Evolutionary conservation across 768 basidiomycete genomes (phyloP).

Genomic region (Flagelloscypha sp.): DNA sequence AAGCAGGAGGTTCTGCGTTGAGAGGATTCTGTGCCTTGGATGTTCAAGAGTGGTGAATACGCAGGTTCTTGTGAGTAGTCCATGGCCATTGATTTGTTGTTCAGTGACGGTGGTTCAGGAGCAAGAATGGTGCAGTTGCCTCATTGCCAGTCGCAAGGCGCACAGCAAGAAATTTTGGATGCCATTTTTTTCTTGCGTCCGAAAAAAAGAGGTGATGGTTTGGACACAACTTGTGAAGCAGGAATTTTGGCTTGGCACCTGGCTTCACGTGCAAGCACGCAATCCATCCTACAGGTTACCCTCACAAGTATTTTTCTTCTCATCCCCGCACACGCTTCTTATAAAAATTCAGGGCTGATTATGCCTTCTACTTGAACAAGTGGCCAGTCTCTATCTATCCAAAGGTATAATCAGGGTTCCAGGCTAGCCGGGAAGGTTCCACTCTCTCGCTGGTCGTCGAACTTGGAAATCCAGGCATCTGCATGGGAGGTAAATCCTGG

Average conservation of each 20-base stretch:
- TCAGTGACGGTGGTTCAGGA: constrained; percentile 5
- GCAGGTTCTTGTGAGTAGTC: constrained; percentile 40
- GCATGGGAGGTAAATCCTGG: constrained; percentile 10
- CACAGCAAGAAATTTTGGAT: too few species aligned
- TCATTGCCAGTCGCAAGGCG: too few species aligned
- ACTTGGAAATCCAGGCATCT: constrained; percentile 93
- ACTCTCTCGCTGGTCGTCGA: constrained; percentile 91
- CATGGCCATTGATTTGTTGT: constrained; percentile 23
- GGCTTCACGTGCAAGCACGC: too few species aligned
- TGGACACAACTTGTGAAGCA: constrained; percentile 1
- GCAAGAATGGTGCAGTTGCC: background rate
- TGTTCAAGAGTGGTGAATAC: constrained; percentile 37
- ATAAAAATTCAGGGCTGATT: constrained; percentile 1
- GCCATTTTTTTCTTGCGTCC: too few species aligned
- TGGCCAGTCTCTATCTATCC: background rate
- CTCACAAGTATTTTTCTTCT: too few species aligned
- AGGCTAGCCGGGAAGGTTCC: constrained; percentile 90
- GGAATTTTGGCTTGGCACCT: too few species aligned
- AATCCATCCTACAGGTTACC: too few species aligned
- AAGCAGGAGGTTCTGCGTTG: constrained; percentile 60
- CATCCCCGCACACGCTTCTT: too few species aligned
- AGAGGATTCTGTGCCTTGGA: constrained; percentile 44
- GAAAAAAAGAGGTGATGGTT: constrained; percentile 1
- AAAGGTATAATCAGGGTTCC: constrained; percentile 46
- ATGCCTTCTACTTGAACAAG: background rate